These are phyloP conservation scores for Trametes coccinea DNA, from an alignment of 768 basidiomycete genomes.

Conservation along the genomic window DNA sequence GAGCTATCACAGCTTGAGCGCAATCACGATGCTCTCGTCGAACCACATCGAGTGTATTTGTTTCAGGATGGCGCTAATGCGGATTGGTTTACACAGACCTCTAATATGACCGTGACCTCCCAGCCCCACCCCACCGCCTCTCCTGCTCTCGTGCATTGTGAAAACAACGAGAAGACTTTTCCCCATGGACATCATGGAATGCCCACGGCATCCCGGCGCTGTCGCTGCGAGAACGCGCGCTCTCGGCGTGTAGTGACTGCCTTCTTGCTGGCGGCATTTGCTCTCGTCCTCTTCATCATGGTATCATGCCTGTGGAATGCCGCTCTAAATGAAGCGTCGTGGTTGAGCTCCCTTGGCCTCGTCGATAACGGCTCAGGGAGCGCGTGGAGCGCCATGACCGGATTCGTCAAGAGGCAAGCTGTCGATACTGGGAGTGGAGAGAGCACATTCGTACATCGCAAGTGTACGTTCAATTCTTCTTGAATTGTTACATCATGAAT, in stretches of 20 bases:
- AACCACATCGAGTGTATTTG: too few species aligned
- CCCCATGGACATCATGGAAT: background rate
- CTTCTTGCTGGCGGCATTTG: background rate
- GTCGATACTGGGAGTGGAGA: background rate
- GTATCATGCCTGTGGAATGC: conserved; percentile 9
- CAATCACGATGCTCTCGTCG: too few species aligned
- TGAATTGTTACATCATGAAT: background rate
- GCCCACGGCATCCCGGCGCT: background rate
- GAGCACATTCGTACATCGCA: conserved; percentile 12
- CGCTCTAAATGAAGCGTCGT: conserved; percentile 12
- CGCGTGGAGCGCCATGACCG: conserved; percentile 14
- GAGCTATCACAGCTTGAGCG: too few species aligned
- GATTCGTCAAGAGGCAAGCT: conserved; percentile 19
- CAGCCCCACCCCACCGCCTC: conserved; percentile 8
- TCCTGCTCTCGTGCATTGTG: background rate
- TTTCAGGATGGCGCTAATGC: too few species aligned
- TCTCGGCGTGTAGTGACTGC: conserved; percentile 9
- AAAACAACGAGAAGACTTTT: conserved; percentile 13
- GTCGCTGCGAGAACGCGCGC: conserved; percentile 8
- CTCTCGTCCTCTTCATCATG: conserved; percentile 1
- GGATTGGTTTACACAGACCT: background rate
- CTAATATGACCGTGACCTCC: conserved; percentile 10
- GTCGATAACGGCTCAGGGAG: conserved; percentile 11
- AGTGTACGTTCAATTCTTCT: conserved; percentile 4
- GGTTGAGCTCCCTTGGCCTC: conserved; percentile 10